phyloP scores from a whole-genome alignment of 2,329 filamentous ascomycete species.

The Coccinonectria pachysandricola region DNA sequence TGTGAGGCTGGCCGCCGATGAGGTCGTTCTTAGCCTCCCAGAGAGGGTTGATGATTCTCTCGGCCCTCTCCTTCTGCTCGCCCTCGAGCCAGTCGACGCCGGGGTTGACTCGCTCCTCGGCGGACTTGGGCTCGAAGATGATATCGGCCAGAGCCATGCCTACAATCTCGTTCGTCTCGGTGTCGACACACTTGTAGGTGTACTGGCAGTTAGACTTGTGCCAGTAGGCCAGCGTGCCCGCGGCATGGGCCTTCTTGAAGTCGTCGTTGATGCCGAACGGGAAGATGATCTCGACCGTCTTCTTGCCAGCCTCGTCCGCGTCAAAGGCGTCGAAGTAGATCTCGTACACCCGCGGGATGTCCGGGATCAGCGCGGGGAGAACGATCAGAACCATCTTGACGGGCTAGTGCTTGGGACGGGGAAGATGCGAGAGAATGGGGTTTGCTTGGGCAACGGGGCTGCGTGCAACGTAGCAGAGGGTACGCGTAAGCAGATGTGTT shows the following conservation, averaged over 20 bases:
- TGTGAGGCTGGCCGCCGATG: slow-evolving; percentile 28
- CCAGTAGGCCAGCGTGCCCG: slow-evolving; percentile 30
- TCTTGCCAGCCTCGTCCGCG: slow-evolving; percentile 24
- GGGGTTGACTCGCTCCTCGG: slow-evolving; percentile 32
- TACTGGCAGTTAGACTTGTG: slow-evolving; percentile 30
- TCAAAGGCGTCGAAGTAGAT: slow-evolving; percentile 37
- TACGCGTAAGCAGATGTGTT: too few species aligned
- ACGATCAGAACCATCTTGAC: slow-evolving; percentile 29
- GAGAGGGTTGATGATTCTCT: slow-evolving; percentile 30
- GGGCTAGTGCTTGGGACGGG: neutral
- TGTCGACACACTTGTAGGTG: slow-evolving; percentile 37
- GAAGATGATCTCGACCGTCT: slow-evolving; percentile 34
- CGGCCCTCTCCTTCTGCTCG: slow-evolving; percentile 31
- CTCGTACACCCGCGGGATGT: slow-evolving; percentile 36
- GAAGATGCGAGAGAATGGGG: too few species aligned
- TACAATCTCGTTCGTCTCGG: slow-evolving; percentile 30
- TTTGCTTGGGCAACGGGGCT: too few species aligned
- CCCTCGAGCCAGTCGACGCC: slow-evolving; percentile 37
- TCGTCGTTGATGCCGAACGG: slow-evolving; percentile 24
- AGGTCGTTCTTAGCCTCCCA: slow-evolving; percentile 31
- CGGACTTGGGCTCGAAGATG: slow-evolving; percentile 25
- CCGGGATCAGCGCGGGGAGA: slow-evolving; percentile 34
- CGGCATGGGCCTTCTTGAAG: slow-evolving; percentile 33
- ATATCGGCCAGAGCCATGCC: slow-evolving; percentile 38
- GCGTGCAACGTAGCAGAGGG: too few species aligned